phyloP scores from a whole-genome alignment of 2,329 filamentous ascomycete genomes.

The Cordyceps cateniannulata region DNA sequence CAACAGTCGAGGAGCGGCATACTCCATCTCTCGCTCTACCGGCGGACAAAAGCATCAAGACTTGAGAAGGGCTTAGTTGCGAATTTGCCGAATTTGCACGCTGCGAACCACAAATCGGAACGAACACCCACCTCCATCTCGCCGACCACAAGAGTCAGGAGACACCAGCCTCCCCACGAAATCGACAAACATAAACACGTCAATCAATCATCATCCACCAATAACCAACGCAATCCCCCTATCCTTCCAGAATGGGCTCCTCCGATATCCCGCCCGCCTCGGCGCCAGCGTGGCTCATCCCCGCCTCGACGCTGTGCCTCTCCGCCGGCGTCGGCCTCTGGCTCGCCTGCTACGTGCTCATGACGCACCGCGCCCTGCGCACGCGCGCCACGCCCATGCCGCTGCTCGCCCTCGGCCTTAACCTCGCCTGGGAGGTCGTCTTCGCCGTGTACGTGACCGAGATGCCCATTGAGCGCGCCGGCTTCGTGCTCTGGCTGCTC shows the following conservation, averaged over 20 bases:
- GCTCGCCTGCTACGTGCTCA: slow-evolving; percentile 40
- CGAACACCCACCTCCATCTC: neutral
- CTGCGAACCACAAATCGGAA: neutral
- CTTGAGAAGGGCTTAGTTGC: neutral
- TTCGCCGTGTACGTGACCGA: slow-evolving; percentile 42
- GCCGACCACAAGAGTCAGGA: neutral
- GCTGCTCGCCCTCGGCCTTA: slow-evolving; percentile 39
- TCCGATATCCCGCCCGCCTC: slow-evolving; percentile 31
- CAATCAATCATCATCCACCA: neutral
- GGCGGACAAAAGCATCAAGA: neutral
- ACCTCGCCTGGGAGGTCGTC: slow-evolving; percentile 47
- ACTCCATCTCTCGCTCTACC: neutral
- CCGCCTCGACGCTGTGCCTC: slow-evolving; percentile 28
- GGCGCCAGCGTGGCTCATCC: slow-evolving; percentile 32
- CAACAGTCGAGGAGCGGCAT: neutral
- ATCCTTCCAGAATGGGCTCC: slow-evolving; percentile 28
- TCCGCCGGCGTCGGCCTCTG: slow-evolving; percentile 32
- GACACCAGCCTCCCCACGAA: neutral
- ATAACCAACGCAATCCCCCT: neutral
- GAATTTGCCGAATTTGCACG: neutral
- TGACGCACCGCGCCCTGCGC: slow-evolving; percentile 37
- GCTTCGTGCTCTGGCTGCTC: slow-evolving; percentile 42
- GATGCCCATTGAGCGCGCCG: slow-evolving; percentile 33
- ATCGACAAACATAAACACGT: neutral
- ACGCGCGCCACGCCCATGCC: slow-evolving; percentile 45